Base-by-base conservation (phyloP, 148 eudicot species). In the Rhododendron henanense region DNA sequence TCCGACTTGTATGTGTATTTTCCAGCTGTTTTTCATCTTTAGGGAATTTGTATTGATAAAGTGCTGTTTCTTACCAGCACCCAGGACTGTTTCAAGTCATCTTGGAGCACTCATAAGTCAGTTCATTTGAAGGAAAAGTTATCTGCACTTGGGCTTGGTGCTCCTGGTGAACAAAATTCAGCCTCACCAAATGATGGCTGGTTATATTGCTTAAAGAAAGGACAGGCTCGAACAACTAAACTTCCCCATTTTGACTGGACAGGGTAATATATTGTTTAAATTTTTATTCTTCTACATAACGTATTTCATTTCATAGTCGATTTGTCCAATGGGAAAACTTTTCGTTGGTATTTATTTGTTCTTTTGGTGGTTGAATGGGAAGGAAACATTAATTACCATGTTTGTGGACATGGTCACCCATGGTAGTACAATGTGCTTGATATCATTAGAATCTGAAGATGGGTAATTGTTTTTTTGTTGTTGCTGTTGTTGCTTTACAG, bases 11-110 rank as follows among this genome's bases (percentile, higher is more conserved):
- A 23, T 23, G 71, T n/a, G n/a, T n/a, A n/a, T 63, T 63, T 63
- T 35, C 31, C 71, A 63, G 13, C 31, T 63, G 13, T 23, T 23
- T 6, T 63, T 63, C 31, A 63, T 23, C 31, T n/a, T 63, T 63
- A 7, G 9, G 71, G 71, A 63, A 63, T 63, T 63, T 81, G 57
- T 82, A 44, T 53, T 91, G 75, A 89, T 81, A 45, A 83, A 78
- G 63, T 37, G 8, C 11, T 78, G 57, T 79, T 69, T 85, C 71
- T 81, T 87, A 59, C 63, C 90, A 97, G 99, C 91, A 88, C 99
- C 63, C 98, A 97, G 89, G 98, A 94, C 28, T 94, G 99, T 94
- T 97, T 97, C 91, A 97, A 94, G 92, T 94, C 90, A 86, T 94
- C 98, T 15, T 97, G 99, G 99, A 93, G 94, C 87, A 90, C 98